Percentiles rank a stretch among this genome's conserved stretches.
Conservation (phyloP, 2,329 filamentous ascomycete genomes). For the Pseudogymnoascus sp. region DNA sequence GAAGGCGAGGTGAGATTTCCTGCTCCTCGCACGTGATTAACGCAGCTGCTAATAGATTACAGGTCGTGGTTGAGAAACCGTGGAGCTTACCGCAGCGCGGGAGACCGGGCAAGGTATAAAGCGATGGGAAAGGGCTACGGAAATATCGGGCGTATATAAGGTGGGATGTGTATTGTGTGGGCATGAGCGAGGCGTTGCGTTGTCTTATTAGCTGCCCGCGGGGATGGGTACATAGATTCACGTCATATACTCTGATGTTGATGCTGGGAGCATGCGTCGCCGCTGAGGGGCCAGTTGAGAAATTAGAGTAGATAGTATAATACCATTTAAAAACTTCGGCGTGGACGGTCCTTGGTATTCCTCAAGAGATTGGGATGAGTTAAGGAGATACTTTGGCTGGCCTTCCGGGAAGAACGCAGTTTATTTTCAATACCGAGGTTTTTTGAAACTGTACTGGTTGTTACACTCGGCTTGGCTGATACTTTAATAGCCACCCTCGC, state of each 20-base stretch:
- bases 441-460: neutral
- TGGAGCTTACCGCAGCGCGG: conserved; percentile 5
- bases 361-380: neutral
- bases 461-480: conserved; percentile 4
- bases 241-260: conserved; percentile 1
- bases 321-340: neutral
- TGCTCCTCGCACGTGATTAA: neutral
- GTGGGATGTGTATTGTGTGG: neutral
- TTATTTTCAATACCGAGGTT: neutral
- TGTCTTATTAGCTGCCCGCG: neutral
- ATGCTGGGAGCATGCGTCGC: neutral
- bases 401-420: neutral
- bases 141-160: neutral
- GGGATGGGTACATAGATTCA: conserved; percentile 1
- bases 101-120: neutral
- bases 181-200: conserved; percentile 1
- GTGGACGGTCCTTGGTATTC: neutral
- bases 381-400: neutral
- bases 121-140: neutral
- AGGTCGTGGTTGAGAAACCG: neutral
- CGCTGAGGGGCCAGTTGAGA: neutral
- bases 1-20: conserved; percentile 73
- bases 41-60: neutral
- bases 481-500: neutral
- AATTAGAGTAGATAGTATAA: conserved; percentile 10